A percentile compares a stretch with the other conserved stretches of the same genome.
These are phyloP conservation scores for Ormosia semicastrata DNA, from an alignment of 306 rosid genomes.

Conservation along the genomic window DNA sequence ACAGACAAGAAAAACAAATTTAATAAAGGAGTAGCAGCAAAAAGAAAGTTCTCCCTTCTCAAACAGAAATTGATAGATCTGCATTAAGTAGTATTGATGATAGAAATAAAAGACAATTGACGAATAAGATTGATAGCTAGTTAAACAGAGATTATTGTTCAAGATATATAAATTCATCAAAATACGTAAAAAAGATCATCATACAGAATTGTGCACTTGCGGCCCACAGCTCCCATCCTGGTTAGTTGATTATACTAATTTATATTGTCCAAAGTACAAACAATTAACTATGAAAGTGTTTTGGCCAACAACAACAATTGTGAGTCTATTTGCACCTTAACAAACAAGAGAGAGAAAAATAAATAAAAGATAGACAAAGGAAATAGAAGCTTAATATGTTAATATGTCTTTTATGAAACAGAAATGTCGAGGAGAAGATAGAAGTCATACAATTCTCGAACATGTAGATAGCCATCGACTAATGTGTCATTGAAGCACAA, in stretches of 20 bases:
- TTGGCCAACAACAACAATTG: not conserved
- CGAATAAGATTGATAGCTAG: not conserved
- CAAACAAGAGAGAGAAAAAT: not conserved
- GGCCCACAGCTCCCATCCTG: not conserved
- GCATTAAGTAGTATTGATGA: not conserved
- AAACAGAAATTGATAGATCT: not conserved
- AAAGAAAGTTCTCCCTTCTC: constrained; percentile 21
- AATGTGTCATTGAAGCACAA: constrained; percentile 55
- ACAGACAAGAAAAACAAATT: constrained; percentile 37
- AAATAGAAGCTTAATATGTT: not conserved
- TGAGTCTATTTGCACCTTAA: not conserved
- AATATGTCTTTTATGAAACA: constrained; percentile 7
- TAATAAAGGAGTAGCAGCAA: not conserved
- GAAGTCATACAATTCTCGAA: constrained; percentile 65
- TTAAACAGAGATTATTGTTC: constrained; percentile 19
- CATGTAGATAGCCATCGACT: constrained; percentile 71
- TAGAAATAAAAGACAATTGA: not conserved
- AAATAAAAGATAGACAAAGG: not conserved
- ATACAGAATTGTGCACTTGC: not conserved
- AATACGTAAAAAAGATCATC: not conserved
- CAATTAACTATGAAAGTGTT: not conserved
- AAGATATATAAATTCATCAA: not conserved
- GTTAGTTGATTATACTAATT: not conserved
- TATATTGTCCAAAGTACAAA: not conserved
- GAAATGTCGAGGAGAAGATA: constrained; percentile 12